Base-by-base conservation (phyloP, 2,329 filamentous ascomycete genomes). In the Hypoxylon sp. region DNA sequence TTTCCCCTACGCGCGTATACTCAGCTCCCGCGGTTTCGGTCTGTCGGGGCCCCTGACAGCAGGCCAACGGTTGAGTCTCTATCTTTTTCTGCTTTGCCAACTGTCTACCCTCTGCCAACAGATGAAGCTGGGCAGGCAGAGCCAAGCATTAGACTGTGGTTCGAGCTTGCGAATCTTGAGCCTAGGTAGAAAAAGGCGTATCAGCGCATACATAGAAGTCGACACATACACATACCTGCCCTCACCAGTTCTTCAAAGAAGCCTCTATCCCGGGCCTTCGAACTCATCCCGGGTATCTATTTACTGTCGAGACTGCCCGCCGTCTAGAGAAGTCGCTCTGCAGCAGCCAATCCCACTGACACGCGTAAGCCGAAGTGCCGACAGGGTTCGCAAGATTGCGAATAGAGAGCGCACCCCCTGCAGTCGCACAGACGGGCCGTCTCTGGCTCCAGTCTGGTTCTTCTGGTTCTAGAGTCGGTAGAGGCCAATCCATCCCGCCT, bases 31-130 rank as follows among this genome's bases (percentile, higher is more conserved):
- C 31, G 24, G 18, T 29, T 42, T 40, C 20, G 17, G 47, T 42
- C 48, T 46, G 48, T n/a, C 33, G 58, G 40, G 51, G 18, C 10
- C 38, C 35, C 42, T 53, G 47, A 41, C 29, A 45, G 24, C 35
- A 35, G 48, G 41, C 37, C 46, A n/a, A 55, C 43, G 26, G 45
- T 53, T 42, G 50, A 46, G 42, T 38, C n/a, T n/a, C n/a, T n/a
- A n/a, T n/a, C n/a, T n/a, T n/a, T 15, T 45, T 55, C 29, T 54
- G 17, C 48, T 41, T 38, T 53, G 24, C 17, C 43, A 21, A 43
- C 40, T 43, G 18, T 43, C 48, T 11, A 26, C 45, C 23, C 50
- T 35, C 50, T 20, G 48, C 13, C 26, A 24, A 41, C 43, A 27
- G 15, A 37, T 37, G 29, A 48, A 23, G 26, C 15, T 18, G 48